Evolutionary conservation across 805 yeast species (phyloP), one percentile per base, ranked within the genome.

Genomic region (Kregervanrija delftensis): DNA sequence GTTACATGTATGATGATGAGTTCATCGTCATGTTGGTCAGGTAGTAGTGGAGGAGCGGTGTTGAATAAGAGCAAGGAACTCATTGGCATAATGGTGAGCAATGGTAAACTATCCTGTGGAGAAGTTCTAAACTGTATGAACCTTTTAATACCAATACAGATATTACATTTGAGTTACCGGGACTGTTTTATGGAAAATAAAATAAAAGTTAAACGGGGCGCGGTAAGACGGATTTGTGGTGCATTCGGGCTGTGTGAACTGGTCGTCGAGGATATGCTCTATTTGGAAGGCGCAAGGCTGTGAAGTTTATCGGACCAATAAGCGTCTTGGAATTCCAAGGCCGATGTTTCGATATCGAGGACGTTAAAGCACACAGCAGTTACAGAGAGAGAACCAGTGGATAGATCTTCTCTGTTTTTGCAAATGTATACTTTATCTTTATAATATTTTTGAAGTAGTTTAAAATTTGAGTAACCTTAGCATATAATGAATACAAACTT

Each of bases 31-130:
- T 72, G 76, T 52, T 73, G 77, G 77, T 68, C 72, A 43, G 78
- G 78, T 1, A 72, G 77, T 4, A 68, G 74, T 1, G 78, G 78
- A 0, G 77, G 77, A 0, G 76, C 73, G 0, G 52, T 72, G 3
- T 63, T 69, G 37, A 40, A 41, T 6, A 12, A 16, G 1, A 11
- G 13, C 2, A 43, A 45, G 14, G 49, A 57, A 11, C 50, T 73
- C 10, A 41, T 69, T 8, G 78, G 76, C 0, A 46, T 73, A 5
- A 67, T 73, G 46, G 70, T 71, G 42, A 68, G 74, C 37, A 73
- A 73, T 50, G 76, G 60, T 3, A 46, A 46, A 16, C 30, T 56
- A 16, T 49, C 39, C 28, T 44, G 42, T 2, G 61, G 61, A 6
- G 56, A 51, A 30, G 48, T 54, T 8, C 42, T 59, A 39, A 47